Evolutionary conservation across 139 green algal genomes (phyloP).

Genomic region (Klebsormidium nitens): DNA sequence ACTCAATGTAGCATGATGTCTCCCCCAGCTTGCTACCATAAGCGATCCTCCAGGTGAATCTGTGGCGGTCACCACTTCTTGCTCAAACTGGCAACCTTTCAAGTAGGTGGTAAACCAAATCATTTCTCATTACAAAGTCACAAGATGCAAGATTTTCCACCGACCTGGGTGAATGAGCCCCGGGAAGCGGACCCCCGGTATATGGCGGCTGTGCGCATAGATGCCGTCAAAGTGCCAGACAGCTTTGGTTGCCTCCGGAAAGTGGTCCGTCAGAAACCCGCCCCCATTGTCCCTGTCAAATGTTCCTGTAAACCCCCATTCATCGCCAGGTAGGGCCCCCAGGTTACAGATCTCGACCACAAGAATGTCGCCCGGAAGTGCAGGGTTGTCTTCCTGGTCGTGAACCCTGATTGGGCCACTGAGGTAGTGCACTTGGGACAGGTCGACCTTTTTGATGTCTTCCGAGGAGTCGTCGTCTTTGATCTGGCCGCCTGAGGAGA

Average conservation of each 20-base stretch:
- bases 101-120: too few relatives aligned
- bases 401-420: constrained; percentile 52
- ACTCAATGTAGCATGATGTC: too few relatives aligned
- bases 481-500: constrained; percentile 51
- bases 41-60: too few relatives aligned
- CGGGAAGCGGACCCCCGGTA: constrained; percentile 51
- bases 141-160: too few relatives aligned
- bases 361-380: constrained; percentile 61
- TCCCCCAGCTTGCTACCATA: too few relatives aligned
- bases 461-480: constrained; percentile 63
- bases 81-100: too few relatives aligned
- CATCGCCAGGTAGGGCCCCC: constrained; percentile 54
- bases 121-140: too few relatives aligned
- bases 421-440: constrained; percentile 60
- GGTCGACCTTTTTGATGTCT: constrained; percentile 62
- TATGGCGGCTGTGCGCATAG: constrained; percentile 57
- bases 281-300: constrained; percentile 73
- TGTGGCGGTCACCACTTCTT: too few relatives aligned
- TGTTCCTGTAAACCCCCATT: constrained; percentile 71
- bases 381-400: constrained; percentile 9
- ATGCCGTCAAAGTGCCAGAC: constrained; percentile 72
- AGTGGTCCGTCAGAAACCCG: constrained; percentile 70
- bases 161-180: constrained; percentile 27
- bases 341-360: constrained; percentile 68
- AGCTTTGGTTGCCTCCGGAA: constrained; percentile 62